Conservation (phyloP, 1,139 yeast genomes). For the Saccharomyces uvarum region DNA sequence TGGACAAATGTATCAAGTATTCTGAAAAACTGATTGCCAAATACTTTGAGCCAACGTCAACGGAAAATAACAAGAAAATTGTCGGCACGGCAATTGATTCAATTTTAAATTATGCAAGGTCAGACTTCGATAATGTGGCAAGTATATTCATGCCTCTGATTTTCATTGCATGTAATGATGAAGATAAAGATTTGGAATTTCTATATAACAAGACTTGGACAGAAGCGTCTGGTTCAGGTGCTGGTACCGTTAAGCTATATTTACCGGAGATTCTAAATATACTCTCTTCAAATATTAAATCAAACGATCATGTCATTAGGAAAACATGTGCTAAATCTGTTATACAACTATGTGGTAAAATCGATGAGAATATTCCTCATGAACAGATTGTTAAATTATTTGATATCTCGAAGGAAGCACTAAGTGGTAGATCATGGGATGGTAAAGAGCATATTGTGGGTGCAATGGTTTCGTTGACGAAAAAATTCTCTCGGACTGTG, state of each 20-base stretch:
- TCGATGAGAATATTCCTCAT: conserved; percentile 34
- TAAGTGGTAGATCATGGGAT: conserved; percentile 76
- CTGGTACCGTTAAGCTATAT: conserved; percentile 63
- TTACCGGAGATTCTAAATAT: conserved; percentile 59
- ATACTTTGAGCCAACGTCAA: conserved; percentile 41
- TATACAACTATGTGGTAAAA: conserved; percentile 47
- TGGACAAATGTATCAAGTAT: conserved; percentile 49
- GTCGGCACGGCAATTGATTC: conserved; percentile 62
- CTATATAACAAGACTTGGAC: conserved; percentile 67
- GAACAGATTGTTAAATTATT: conserved; percentile 38
- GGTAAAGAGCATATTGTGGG: conserved; percentile 76
- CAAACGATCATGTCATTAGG: conserved; percentile 58
- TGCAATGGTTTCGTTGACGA: conserved; percentile 56
- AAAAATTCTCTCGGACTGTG: conserved; percentile 38
- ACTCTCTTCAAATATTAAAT: conserved; percentile 43
- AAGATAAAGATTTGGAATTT: conserved; percentile 39
- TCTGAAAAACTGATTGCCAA: conserved; percentile 44
- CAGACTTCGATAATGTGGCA: conserved; percentile 56
- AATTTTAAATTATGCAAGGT: conserved; percentile 63
- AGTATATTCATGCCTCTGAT: conserved; percentile 69
- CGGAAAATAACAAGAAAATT: conserved; percentile 42
- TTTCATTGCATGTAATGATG: conserved; percentile 70
- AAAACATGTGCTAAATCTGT: conserved; percentile 67
- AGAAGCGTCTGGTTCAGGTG: conserved; percentile 63
- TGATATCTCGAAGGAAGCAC: conserved; percentile 50